A percentile compares a stretch with the other conserved stretches of the same genome.
These are phyloP conservation scores for Simmondsia chinensis DNA, from an alignment of 148 eudicot species.

Conservation along the genomic window DNA sequence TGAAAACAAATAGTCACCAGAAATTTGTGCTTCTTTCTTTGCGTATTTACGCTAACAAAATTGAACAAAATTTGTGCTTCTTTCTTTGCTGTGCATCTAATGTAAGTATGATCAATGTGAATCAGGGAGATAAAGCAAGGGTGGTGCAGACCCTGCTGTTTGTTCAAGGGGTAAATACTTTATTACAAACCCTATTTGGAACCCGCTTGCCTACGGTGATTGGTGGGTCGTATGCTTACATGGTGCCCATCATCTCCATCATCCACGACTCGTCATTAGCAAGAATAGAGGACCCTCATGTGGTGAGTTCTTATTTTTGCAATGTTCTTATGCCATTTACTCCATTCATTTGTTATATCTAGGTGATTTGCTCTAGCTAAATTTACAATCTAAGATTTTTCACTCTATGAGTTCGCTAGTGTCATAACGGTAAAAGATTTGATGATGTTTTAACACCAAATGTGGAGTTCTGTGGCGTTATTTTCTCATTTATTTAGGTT, in stretches of 20 bases:
- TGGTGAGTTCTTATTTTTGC: slow-evolving; percentile 28
- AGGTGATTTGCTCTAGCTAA: slow-evolving; percentile 5
- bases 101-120: slow-evolving; percentile 1
- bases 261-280: slow-evolving; percentile 66
- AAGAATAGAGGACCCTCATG: slow-evolving; percentile 44
- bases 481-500: too few relatives aligned
- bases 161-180: slow-evolving; percentile 86
- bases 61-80: too few relatives aligned
- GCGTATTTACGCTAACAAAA: too few relatives aligned
- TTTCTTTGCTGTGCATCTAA: too few relatives aligned
- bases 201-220: slow-evolving; percentile 81
- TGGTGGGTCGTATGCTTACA: slow-evolving; percentile 92
- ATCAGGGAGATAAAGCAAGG: slow-evolving; percentile 85
- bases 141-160: slow-evolving; percentile 92
- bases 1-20: too few relatives aligned
- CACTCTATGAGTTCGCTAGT: too few relatives aligned
- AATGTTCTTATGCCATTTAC: not conserved
- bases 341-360: not conserved
- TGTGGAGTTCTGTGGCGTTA: too few relatives aligned
- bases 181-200: slow-evolving; percentile 83
- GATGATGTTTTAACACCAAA: too few relatives aligned
- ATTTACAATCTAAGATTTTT: too few relatives aligned
- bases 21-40: too few relatives aligned
- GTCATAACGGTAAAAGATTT: too few relatives aligned
- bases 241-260: slow-evolving; percentile 92